Conservation (phyloP, 192 early-diverging fungal species). For the Physocladia obscura region DNA sequence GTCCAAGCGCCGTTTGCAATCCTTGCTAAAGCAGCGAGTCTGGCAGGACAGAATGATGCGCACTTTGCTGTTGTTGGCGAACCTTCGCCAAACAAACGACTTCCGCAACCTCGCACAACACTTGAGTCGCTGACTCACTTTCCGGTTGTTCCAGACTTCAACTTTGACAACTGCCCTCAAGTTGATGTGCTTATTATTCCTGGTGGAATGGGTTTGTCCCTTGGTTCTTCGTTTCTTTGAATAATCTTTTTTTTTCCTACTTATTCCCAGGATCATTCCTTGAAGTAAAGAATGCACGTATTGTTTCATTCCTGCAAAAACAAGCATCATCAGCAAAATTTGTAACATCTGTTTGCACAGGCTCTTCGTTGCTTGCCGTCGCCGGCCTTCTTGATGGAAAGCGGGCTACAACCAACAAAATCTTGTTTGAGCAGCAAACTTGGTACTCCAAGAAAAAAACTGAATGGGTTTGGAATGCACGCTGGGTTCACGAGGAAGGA, state of each 20-base stretch:
- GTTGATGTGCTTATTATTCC: conserved; percentile 38
- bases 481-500: conserved; percentile 36
- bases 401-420: conserved; percentile 41
- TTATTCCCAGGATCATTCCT: too few species aligned
- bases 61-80: too few species aligned
- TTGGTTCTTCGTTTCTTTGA: too few species aligned
- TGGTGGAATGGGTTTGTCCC: conserved; percentile 41
- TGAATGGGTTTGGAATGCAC: conserved; percentile 34
- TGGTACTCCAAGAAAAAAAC: background rate
- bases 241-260: too few species aligned
- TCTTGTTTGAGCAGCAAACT: background rate
- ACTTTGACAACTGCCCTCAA: conserved; percentile 30
- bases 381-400: conserved; percentile 30
- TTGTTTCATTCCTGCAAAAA: conserved; percentile 24
- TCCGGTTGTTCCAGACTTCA: conserved; percentile 5
- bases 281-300: background rate
- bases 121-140: conserved; percentile 5
- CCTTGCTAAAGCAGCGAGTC: conserved; percentile 21
- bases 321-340: background rate
- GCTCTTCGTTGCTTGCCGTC: conserved; percentile 26
- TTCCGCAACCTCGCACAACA: too few species aligned
- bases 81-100: too few species aligned
- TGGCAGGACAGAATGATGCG: background rate
- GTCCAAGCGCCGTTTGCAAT: conserved; percentile 27
- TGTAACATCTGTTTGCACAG: conserved; percentile 38